Conservation (phyloP, 2,329 filamentous ascomycete species). For the Botryotinia narcissicola region DNA sequence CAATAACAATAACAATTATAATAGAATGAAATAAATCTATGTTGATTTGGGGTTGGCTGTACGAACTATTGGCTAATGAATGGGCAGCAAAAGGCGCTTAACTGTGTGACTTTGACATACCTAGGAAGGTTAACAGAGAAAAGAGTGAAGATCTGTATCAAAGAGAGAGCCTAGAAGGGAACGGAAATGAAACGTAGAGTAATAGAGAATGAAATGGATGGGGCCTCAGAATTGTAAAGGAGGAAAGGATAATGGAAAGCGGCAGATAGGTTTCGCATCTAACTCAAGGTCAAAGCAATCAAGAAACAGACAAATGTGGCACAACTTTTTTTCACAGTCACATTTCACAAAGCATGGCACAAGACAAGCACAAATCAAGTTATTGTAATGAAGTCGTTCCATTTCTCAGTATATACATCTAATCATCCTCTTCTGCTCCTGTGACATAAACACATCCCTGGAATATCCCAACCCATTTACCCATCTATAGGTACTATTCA, state of each 20-base stretch:
- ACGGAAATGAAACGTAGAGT: not conserved
- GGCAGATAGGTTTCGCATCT: not conserved
- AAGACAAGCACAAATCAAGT: not conserved
- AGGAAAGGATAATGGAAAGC: not conserved
- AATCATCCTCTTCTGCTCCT: conserved; percentile 8
- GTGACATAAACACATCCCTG: conserved; percentile 12
- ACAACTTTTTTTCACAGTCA: not conserved
- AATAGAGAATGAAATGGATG: not conserved
- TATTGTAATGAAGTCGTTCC: conserved; percentile 18
- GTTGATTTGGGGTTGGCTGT: not conserved
- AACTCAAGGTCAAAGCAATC: not conserved
- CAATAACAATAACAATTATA: not conserved
- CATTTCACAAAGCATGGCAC: not conserved
- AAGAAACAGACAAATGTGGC: too few species aligned
- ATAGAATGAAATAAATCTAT: not conserved
- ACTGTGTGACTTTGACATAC: not conserved
- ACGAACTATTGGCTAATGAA: conserved; percentile 1
- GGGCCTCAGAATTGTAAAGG: not conserved
- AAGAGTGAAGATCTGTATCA: conserved; percentile 3
- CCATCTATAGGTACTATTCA: conserved; percentile 15
- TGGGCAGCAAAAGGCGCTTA: not conserved
- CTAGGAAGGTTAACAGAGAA: not conserved
- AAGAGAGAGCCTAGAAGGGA: not conserved
- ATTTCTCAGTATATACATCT: conserved; percentile 19
- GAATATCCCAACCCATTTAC: conserved; percentile 19